Base-by-base conservation (phyloP, 148 eudicot genomes). In the Oxyria digyna region DNA sequence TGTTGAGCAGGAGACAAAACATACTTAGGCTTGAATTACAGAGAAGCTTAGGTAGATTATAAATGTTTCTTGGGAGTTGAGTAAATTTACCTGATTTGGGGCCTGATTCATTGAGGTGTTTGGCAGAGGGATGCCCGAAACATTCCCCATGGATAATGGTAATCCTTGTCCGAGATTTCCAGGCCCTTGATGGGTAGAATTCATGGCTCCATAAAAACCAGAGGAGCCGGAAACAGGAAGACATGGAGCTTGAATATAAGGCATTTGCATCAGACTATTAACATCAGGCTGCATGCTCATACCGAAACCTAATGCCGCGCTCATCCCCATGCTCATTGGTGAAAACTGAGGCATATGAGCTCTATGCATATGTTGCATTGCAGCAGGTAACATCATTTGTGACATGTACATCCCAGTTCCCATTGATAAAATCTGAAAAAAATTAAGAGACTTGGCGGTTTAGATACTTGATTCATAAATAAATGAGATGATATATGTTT, bases 361-460 rank as follows among this genome's bases (percentile, higher is more conserved):
- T 27, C 91, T 81, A 35, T 78, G 96, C 67, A 87, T 43, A 54
- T 85, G 87, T 69, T 85, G 92, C 88, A 88, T 75, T 78, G 91
- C 92, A 8, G 86, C 42, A 1, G 97, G 88, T 52, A 85, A 72
- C 93, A 91, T 87, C 99, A 95, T 88, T 54, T 83, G 93, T 21
- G 87, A 96, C 89, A 91, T 88, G 69, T 87, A 95, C 69, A 95
- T 9, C 64, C 99, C 99, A 64, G 88, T 78, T 65, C 97, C 99
- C 97, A 91, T 88, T 14, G 97, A 85, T 85, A 91, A 84, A 23
- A 95, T 84, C 99, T 91, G 96, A 78, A 65, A 78, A 65, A 33
- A 5, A 31, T n/a, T 21, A 17, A 12, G 32, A 55, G 17, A 3
- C 31, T 4, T 1, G 4, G 11, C 15, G 24, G 3, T 52, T 52